Conservation (phyloP, 306 rosid species). For the Herpetospermum pedunculosum region DNA sequence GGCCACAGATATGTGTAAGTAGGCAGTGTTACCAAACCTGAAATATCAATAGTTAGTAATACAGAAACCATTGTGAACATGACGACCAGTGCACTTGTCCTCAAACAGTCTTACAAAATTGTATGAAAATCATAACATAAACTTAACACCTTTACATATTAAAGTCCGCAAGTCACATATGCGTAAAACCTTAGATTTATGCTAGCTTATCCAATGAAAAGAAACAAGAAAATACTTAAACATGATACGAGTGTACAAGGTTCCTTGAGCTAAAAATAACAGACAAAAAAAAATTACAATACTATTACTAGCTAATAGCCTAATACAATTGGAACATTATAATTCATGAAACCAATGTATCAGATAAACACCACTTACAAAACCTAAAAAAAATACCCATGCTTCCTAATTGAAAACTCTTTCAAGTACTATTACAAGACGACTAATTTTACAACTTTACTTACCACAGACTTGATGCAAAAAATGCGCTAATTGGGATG, state of each 20-base stretch:
- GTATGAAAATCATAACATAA: not conserved
- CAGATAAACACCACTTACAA: not conserved
- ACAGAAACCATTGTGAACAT: not conserved
- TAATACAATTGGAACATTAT: not conserved
- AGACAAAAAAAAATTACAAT: not conserved
- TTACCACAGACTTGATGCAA: conserved; percentile 97
- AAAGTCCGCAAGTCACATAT: not conserved
- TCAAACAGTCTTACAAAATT: not conserved
- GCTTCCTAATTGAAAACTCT: not conserved
- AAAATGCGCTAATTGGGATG: conserved; percentile 86
- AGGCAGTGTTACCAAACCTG: conserved; percentile 99
- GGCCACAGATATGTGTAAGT: conserved; percentile 93
- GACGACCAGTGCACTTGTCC: not conserved
- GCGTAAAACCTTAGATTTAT: not conserved
- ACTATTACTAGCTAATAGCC: no score
- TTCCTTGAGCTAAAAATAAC: not conserved
- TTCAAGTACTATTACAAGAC: not conserved
- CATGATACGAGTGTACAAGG: not conserved
- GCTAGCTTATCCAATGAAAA: not conserved
- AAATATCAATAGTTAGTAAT: conserved; percentile 5
- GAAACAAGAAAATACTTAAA: not conserved
- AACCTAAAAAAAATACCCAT: not conserved
- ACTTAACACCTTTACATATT: not conserved
- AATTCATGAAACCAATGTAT: not conserved
- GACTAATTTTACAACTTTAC: conserved; percentile 11